Evolutionary conservation across 2,329 filamentous ascomycete genomes (phyloP), one percentile per base, ranked within the genome.

Genomic region (Lojkania enalia): DNA sequence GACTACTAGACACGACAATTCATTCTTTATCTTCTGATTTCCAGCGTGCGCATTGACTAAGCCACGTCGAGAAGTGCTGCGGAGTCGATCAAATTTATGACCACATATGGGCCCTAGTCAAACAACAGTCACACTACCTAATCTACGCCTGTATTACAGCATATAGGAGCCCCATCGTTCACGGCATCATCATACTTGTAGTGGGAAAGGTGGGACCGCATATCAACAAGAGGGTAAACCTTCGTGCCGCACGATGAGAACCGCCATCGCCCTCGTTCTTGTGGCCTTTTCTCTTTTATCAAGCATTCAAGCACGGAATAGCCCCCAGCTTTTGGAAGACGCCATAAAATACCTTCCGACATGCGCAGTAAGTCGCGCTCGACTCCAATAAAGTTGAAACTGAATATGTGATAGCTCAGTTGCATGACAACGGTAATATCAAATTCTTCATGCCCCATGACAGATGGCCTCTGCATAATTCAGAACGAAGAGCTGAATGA

Each of bases 381-480:
- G 16, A 7, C 21, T 20, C 19, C 5, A 20, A 20, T 20, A 15
- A 36, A 9, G 5, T 9, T 39, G 5, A 25, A n/a, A n/a, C 39
- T 48, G 29, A 50, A 23, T 18, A 7, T 6, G 18, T 21, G 15
- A 5, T 33, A 64, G 61, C 15, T 63, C 18, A 44, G 54, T 20
- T 64, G 61, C 39, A 57, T 59, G 21, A 32, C 60, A 7, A 40
- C 40, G 12, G 45, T 36, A 20, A 51, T 64, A n/a, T 41, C 45
- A 7, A 33, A 52, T 16, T 64, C 61, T 13, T 30, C 51, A 16
- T 66, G 63, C 44, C 43, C 51, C 12, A 39, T 63, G 21, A 53
- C 60, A 2, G 58, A 64, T 29, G 51, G 58, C 18, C 46, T 46
- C 5, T 66, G 63, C 46, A 59, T 62, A 15, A 42, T 49, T 15